These are phyloP conservation scores for Lasiosphaeriaceae sp. DNA, from an alignment of 495 filamentous ascomycete genomes.

Conservation along the genomic window DNA sequence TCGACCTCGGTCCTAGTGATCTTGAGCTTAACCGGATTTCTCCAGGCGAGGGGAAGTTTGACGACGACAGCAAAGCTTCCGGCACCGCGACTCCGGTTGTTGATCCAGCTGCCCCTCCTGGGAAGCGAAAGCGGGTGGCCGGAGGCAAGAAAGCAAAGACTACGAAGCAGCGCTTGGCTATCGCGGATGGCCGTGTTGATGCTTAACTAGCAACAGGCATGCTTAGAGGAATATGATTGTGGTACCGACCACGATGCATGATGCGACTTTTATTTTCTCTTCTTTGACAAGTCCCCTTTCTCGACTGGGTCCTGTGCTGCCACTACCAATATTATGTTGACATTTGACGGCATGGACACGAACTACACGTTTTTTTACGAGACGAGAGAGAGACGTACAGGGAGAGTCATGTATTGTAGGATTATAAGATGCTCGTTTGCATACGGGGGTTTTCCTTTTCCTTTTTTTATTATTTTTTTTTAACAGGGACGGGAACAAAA, in stretches of 20 bases:
- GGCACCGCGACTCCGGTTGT: conserved; percentile 79
- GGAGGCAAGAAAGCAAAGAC: conserved; percentile 88
- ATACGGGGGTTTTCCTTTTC: neutral
- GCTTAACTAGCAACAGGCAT: conserved; percentile 1
- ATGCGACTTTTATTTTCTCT: too few species aligned
- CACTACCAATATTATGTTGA: too few species aligned
- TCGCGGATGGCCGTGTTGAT: conserved; percentile 72
- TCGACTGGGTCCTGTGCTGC: too few species aligned
- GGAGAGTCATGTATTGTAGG: neutral
- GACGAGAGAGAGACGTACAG: too few species aligned
- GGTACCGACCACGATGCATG: too few species aligned
- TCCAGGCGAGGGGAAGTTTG: conserved; percentile 88
- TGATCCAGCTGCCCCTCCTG: conserved; percentile 45
- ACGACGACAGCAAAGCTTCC: conserved; percentile 82
- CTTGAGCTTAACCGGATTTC: neutral
- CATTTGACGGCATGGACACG: too few species aligned
- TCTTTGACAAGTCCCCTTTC: too few species aligned
- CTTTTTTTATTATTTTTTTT: neutral
- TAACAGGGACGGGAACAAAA: neutral
- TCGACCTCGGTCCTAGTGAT: neutral
- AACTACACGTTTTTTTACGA: too few species aligned
- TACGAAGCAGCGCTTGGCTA: conserved; percentile 78
- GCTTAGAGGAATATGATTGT: neutral
- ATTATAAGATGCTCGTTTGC: neutral
- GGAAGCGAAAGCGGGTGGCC: conserved; percentile 47